These are phyloP conservation scores for Citrus reticulata DNA, from an alignment of 345 rosid genomes.

Conservation along the genomic window DNA sequence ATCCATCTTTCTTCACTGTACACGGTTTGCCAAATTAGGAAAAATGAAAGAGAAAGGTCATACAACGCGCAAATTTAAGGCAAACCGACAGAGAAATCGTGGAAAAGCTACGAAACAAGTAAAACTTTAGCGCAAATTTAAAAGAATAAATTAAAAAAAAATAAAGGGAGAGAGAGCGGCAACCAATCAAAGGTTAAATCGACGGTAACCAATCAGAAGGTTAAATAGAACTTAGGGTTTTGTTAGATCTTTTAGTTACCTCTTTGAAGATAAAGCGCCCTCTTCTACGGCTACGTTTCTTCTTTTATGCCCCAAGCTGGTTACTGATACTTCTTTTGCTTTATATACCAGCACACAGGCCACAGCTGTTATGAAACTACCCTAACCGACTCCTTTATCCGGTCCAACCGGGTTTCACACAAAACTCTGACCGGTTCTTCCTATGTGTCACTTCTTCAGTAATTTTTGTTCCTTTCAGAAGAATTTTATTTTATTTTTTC, in stretches of 20 bases:
- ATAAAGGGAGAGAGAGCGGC: neutral
- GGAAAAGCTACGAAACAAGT: neutral
- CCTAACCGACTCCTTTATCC: conserved; percentile 44
- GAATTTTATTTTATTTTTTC: no score
- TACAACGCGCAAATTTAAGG: neutral
- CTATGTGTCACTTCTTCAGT: neutral
- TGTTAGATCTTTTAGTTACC: conserved; percentile 25
- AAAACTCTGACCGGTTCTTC: neutral
- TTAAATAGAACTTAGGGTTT: conserved; percentile 6
- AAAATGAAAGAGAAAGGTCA: neutral
- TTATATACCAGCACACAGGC: conserved; percentile 34
- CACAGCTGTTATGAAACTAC: conserved; percentile 29
- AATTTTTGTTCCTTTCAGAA: neutral
- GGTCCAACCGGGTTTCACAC: conserved; percentile 18
- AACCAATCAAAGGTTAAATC: neutral
- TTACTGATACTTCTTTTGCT: conserved; percentile 16
- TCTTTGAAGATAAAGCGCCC: conserved; percentile 32
- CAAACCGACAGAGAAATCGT: neutral
- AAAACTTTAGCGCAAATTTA: neutral
- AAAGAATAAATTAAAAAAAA: no score
- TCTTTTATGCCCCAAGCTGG: conserved; percentile 41
- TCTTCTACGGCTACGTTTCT: conserved; percentile 69
- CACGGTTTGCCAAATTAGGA: neutral
- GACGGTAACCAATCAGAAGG: neutral
- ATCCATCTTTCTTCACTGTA: conserved; percentile 49